A percentile compares a stretch with the other conserved stretches of the same genome.
Conservation (phyloP, 345 rosid species). For the Ceriops tagal region DNA sequence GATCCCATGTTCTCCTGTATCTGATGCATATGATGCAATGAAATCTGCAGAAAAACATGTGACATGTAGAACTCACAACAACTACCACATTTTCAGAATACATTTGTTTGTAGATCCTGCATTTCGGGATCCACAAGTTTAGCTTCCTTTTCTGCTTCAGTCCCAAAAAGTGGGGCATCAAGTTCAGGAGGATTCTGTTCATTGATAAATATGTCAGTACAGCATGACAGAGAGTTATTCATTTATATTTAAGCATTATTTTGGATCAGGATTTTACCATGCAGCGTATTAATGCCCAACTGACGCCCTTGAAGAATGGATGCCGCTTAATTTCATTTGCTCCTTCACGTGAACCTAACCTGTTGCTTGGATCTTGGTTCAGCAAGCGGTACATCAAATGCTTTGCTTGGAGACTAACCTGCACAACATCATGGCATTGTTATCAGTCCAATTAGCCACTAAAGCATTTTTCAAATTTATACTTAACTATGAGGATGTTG, state of each 20-base stretch:
- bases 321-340: slow-evolving; percentile 82
- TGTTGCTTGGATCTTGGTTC: slow-evolving; percentile 78
- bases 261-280: slow-evolving; percentile 40
- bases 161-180: slow-evolving; percentile 49
- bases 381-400: slow-evolving; percentile 69
- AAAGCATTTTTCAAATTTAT: too few relatives aligned
- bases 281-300: slow-evolving; percentile 92
- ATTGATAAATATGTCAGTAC: slow-evolving; percentile 5
- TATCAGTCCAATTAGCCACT: too few relatives aligned
- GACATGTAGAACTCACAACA: neutral
- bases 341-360: slow-evolving; percentile 81
- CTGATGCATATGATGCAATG: neutral
- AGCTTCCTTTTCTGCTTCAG: slow-evolving; percentile 44
- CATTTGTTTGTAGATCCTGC: slow-evolving; percentile 64
- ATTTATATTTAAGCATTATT: neutral
- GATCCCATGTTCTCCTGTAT: neutral
- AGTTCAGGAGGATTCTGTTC: slow-evolving; percentile 74
- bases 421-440: slow-evolving; percentile 10
- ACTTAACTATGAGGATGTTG: too few relatives aligned
- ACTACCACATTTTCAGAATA: slow-evolving; percentile 44
- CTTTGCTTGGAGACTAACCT: slow-evolving; percentile 76
- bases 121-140: slow-evolving; percentile 52
- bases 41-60: neutral
- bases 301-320: slow-evolving; percentile 69
- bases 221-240: neutral